These are phyloP conservation scores for Inga leiocalycina DNA, from an alignment of 306 rosid genomes.

Conservation along the genomic window DNA sequence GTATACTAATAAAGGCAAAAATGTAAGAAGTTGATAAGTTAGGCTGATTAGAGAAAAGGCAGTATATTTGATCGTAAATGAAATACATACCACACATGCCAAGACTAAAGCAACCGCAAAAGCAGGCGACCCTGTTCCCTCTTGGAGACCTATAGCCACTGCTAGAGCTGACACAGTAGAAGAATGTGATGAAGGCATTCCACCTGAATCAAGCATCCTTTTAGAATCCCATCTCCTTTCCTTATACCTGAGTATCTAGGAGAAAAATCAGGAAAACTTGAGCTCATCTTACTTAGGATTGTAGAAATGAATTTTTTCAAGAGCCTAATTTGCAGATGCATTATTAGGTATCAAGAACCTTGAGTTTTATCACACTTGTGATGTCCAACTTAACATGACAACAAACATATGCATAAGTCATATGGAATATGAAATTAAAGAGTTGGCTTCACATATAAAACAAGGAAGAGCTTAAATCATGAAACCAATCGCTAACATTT, in stretches of 20 bases:
- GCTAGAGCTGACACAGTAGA: slow-evolving; percentile 82
- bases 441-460: slow-evolving; percentile 12
- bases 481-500: background rate
- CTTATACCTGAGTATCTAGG: slow-evolving; percentile 75
- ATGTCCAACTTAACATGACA: slow-evolving; percentile 7
- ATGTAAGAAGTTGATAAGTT: background rate
- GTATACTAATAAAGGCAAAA: background rate
- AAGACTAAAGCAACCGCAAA: slow-evolving; percentile 81
- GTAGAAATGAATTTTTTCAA: slow-evolving; percentile 11
- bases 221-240: slow-evolving; percentile 91
- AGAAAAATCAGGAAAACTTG: slow-evolving; percentile 35
- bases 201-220: slow-evolving; percentile 85
- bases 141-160: slow-evolving; percentile 66
- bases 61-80: background rate
- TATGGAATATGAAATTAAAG: background rate
- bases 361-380: background rate
- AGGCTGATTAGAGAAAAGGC: background rate
- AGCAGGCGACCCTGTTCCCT: slow-evolving; percentile 72
- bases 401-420: background rate
- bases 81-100: slow-evolving; percentile 72
- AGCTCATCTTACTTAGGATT: slow-evolving; percentile 5
- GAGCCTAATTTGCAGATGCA: slow-evolving; percentile 15
- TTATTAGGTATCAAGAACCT: background rate
- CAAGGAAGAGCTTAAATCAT: slow-evolving; percentile 18
- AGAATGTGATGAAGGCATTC: slow-evolving; percentile 96